Base-by-base conservation (phyloP, 768 basidiomycete species). In the Boletus rufocinnamomeus region DNA sequence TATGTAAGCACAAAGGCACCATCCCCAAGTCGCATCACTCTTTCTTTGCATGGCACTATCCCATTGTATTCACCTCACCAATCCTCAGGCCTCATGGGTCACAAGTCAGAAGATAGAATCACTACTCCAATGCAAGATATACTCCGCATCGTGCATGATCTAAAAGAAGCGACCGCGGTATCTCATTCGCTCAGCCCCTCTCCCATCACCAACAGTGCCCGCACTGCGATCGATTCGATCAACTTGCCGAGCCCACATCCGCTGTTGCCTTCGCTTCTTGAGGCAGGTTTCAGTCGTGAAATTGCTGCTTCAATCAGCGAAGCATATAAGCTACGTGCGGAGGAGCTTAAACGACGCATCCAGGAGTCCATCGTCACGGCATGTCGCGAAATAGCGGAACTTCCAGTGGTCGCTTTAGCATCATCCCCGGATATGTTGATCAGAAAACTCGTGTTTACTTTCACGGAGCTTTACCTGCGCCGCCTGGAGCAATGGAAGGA, bases 401-500 rank as follows among this genome's bases (percentile, higher is more conserved):
- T 45, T 27, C 62, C 58, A 0, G 13, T 6, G 0, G 0, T 16
- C 0, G 3, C 35, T 0, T 2, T 0, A 0, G 35, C 32, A 6
- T 11, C 0, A 0, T 0, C 46, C 0, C 43, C 43, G 0, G 55
- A 52, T 0, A 0, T 7, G 4, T 43, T 61, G 0, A 27, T 52
- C 0, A 16, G 0, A 2, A 61, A 34, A 0, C 1, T 64, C 0
- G 23, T 14, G 0, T 30, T 30, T 2, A 52, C 4, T 0, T 27
- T 3, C 13, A 57, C 50, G 2, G 27, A 50, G 0, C 0, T 55
- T 0, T 64, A 64, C 1, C 0, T 50, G 0, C 49, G 23, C 0
- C 56, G 55, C 4, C 34, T 64, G 0, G 21, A 17, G 38, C 2
- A 50, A 1, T 61, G 63, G 63, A 57, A 34, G 30, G 28, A 55